Evolutionary conservation across 768 basidiomycete species (phyloP).

Genomic region (Trametes cingulata): DNA sequence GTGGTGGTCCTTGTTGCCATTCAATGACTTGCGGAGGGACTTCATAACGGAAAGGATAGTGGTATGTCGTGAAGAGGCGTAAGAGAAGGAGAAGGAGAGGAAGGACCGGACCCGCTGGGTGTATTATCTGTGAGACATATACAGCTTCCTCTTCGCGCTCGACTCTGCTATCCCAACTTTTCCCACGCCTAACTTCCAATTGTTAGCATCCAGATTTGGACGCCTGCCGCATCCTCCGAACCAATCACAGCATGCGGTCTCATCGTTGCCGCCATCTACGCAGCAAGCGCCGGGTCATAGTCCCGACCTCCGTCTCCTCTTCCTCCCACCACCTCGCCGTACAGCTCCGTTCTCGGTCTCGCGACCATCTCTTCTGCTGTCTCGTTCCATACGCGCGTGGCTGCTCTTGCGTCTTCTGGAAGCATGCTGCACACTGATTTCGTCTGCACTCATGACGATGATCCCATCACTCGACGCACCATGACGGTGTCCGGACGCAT

Average conservation of each 20-base stretch:
- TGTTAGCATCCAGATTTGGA: slow-evolving; percentile 16
- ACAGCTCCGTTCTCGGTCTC: background rate
- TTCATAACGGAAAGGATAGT: slow-evolving; percentile 57
- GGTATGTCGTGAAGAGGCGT: slow-evolving; percentile 29
- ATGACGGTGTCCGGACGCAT: background rate
- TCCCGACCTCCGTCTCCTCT: background rate
- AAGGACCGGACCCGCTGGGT: slow-evolving; percentile 10
- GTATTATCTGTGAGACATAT: slow-evolving; percentile 26
- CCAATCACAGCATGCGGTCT: slow-evolving; percentile 14
- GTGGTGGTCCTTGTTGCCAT: slow-evolving; percentile 59
- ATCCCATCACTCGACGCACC: background rate
- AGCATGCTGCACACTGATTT: background rate
- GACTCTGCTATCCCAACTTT: slow-evolving; percentile 6
- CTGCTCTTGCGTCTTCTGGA: background rate
- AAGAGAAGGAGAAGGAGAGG: slow-evolving; percentile 26
- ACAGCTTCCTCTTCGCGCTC: background rate
- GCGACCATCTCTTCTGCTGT: background rate
- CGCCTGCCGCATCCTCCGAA: background rate
- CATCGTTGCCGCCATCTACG: slow-evolving; percentile 7
- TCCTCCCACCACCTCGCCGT: background rate
- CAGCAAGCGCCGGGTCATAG: background rate
- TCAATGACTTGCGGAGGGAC: slow-evolving; percentile 80
- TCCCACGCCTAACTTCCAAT: slow-evolving; percentile 22
- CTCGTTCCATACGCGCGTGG: background rate
- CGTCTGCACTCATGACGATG: background rate